Base-by-base conservation (phyloP, 1,284 basidiomycete species). In the Tremellales sp. region DNA sequence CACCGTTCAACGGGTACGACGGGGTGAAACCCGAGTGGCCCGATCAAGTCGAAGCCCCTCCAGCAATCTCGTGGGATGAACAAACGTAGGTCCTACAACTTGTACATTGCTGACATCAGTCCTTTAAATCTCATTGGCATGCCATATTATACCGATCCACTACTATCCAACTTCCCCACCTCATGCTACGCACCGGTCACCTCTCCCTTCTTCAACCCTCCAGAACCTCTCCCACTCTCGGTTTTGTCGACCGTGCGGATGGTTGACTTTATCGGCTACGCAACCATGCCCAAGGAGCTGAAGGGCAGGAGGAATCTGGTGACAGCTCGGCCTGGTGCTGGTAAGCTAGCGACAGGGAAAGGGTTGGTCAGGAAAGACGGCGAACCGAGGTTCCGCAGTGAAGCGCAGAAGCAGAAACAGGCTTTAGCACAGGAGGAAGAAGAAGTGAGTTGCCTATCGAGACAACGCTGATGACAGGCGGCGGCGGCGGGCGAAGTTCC, bases 81-180 rank as follows among this genome's bases (percentile, higher is more conserved):
- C 77, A 78, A 32, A 94, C 87, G 84, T 90, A 66, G 65, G 83
- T 69, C 1, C 34, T 3, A 7, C 24, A 21, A 13, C n/a, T 26
- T 37, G n/a, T 34, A 13, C 44, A 8, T 6, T 3, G 14, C 18
- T 25, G 24, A 18, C 24, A 16, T 12, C 41, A 90, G 86, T 18
- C 92, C 94, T 1, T 77, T 99, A 43, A 97, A 90, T 64, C 75
- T 79, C 37, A 82, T 98, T 53, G 95, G 95, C 1, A 78, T 97
- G 76, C 93, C 94, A 5, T 80, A 86, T 71, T 97, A 97, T 68
- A 78, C 82, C 40, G 76, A 76, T 4, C 78, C 78, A 4, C 79
- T 97, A 0, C 76, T 97, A 5, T 97, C 92, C 10, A 84, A 86
- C 16, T 86, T 90, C 79, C 61, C 72, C 14, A 49, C 63, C 10